Conservation (phyloP, 2,329 filamentous ascomycete species). For the Arthrinium phaeospermum region DNA sequence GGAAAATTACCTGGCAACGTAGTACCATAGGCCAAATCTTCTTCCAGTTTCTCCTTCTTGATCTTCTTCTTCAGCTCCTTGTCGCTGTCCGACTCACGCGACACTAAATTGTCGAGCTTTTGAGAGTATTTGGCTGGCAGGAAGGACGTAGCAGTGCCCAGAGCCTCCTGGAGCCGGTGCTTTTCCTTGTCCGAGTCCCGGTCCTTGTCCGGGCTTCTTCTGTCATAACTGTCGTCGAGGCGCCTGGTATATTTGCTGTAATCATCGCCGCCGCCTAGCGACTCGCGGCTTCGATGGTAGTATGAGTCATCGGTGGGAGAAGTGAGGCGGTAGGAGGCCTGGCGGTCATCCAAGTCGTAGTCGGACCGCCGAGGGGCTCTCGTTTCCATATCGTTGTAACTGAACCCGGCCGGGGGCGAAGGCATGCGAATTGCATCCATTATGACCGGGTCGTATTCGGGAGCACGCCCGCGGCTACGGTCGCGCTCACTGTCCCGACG, state of each 20-base stretch:
- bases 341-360: conserved; percentile 42
- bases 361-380: conserved; percentile 39
- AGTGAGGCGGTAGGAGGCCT: conserved; percentile 41
- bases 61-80: conserved; percentile 40
- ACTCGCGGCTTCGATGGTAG: conserved; percentile 29
- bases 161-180: conserved; percentile 28
- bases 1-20: conserved; percentile 22
- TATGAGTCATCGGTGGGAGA: conserved; percentile 37
- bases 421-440: conserved; percentile 50
- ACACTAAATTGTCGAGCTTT: conserved; percentile 30
- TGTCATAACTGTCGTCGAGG: conserved; percentile 25
- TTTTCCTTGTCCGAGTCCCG: conserved; percentile 24
- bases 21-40: conserved; percentile 58
- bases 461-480: conserved; percentile 41
- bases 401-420: conserved; percentile 46
- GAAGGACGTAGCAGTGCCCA: conserved; percentile 38
- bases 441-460: conserved; percentile 37
- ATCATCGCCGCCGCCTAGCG: conserved; percentile 23
- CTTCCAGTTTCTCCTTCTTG: conserved; percentile 45
- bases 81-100: conserved; percentile 38
- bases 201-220: conserved; percentile 16
- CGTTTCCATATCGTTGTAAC: conserved; percentile 42
- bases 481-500: conserved; percentile 44
- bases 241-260: conserved; percentile 26
- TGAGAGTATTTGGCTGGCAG: conserved; percentile 38